Percentiles rank a stretch among this genome's conserved stretches.
Evolutionary conservation across 148 eudicot genomes (phyloP).

Genomic region (Pouteria glomerata): DNA sequence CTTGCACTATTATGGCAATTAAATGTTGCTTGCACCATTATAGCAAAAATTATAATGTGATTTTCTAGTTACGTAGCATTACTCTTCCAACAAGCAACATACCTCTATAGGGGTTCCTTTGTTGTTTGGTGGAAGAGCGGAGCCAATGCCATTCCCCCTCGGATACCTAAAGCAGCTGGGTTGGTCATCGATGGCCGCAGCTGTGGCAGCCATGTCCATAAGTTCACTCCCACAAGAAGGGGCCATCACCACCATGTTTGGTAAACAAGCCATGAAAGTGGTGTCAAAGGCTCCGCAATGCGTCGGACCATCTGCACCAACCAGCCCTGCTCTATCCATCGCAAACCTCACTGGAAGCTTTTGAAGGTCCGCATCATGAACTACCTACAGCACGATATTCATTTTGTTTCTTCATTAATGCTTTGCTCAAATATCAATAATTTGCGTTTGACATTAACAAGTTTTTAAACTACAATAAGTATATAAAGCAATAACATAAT

Average conservation of each 20-base stretch:
- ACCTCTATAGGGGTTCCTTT: conserved; percentile 31
- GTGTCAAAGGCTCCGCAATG: conserved; percentile 30
- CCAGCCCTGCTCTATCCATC: conserved; percentile 32
- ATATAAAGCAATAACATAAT: too few relatives aligned
- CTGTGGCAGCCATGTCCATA: conserved; percentile 32
- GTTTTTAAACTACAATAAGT: background rate
- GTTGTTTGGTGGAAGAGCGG: conserved; percentile 17
- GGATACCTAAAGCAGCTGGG: conserved; percentile 33
- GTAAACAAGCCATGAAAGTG: conserved; percentile 31
- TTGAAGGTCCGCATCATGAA: conserved; percentile 30
- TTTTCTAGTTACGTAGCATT: too few relatives aligned
- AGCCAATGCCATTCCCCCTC: conserved; percentile 29
- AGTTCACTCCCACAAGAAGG: conserved; percentile 29
- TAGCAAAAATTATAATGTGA: too few relatives aligned
- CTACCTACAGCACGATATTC: conserved; percentile 25
- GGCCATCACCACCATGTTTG: conserved; percentile 36
- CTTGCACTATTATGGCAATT: too few relatives aligned
- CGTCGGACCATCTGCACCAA: conserved; percentile 34
- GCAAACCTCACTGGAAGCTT: conserved; percentile 29
- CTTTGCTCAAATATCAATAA: background rate
- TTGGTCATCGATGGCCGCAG: conserved; percentile 26
- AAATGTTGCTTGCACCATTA: too few relatives aligned
- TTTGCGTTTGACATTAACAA: background rate
- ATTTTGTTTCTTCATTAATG: background rate
- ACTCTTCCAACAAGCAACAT: too few relatives aligned